These are phyloP conservation scores for Colletotrichum sp. DNA, from an alignment of 2,329 filamentous ascomycete species.

Conservation along the genomic window DNA sequence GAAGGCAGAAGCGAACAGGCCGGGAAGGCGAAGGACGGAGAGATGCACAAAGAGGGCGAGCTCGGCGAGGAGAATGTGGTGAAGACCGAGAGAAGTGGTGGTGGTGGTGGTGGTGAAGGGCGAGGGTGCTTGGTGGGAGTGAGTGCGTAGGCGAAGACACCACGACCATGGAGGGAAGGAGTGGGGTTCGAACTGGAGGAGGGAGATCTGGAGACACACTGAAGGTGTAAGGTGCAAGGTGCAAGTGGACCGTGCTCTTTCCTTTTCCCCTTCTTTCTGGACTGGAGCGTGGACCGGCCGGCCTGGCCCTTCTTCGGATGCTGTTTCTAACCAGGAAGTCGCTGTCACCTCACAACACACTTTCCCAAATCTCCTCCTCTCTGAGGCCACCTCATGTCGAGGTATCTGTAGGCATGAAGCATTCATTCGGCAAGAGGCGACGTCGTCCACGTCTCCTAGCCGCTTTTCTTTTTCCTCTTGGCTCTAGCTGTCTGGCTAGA, in stretches of 20 bases:
- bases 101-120: not conserved
- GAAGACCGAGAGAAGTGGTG: no score
- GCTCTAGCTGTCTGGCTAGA: not conserved
- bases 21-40: not conserved
- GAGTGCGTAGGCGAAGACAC: not conserved
- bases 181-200: not conserved
- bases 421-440: not conserved
- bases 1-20: not conserved
- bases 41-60: not conserved
- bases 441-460: not conserved
- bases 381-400: not conserved
- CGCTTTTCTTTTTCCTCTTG: not conserved
- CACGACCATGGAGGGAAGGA: not conserved
- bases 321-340: not conserved
- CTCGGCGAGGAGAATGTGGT: not conserved
- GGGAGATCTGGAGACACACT: not conserved
- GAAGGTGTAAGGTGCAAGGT: not conserved
- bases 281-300: not conserved
- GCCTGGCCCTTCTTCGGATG: not conserved
- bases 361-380: not conserved
- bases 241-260: not conserved
- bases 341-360: not conserved
- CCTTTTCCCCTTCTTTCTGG: not conserved
- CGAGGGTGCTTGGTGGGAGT: not conserved
- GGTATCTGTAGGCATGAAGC: not conserved